Evolutionary conservation across 2,329 filamentous ascomycete species (phyloP).

Genomic region (Fusarium hostae): DNA sequence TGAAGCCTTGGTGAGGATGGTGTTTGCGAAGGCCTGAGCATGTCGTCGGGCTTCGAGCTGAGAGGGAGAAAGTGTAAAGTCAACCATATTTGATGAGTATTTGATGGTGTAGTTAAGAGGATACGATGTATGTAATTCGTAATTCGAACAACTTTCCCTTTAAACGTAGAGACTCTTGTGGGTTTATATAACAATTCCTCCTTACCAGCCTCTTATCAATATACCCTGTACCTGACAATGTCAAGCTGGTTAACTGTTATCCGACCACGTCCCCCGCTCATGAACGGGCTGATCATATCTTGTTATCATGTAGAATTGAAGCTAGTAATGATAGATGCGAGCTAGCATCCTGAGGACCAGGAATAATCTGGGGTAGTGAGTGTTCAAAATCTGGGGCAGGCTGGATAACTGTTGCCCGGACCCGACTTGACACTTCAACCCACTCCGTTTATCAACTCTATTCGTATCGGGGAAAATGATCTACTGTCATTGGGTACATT

Average conservation of each 20-base stretch:
- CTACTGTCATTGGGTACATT: not conserved
- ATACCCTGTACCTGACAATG: not conserved
- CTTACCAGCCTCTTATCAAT: not conserved
- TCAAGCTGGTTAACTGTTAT: not conserved
- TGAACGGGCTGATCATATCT: not conserved
- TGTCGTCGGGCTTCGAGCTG: not conserved
- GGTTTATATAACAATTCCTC: not conserved
- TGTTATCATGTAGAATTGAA: not conserved
- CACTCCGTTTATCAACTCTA: not conserved
- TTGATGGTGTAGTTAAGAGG: fast-evolving
- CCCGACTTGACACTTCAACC: not conserved
- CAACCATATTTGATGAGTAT: not conserved
- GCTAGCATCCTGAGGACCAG: not conserved
- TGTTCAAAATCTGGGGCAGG: not conserved
- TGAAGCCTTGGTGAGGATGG: not conserved
- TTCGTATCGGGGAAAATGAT: not conserved
- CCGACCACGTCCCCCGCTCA: not conserved
- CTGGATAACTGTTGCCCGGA: not conserved
- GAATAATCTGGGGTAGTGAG: not conserved
- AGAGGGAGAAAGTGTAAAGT: not conserved
- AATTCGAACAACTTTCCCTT: fast-evolving
- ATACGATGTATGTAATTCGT: not conserved
- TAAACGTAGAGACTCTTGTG: not conserved
- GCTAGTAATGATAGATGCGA: not conserved
- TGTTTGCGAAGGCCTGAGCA: not conserved